These are phyloP conservation scores for Hyphodiscus hymeniophilus DNA, from an alignment of 495 filamentous ascomycete genomes.

Conservation along the genomic window DNA sequence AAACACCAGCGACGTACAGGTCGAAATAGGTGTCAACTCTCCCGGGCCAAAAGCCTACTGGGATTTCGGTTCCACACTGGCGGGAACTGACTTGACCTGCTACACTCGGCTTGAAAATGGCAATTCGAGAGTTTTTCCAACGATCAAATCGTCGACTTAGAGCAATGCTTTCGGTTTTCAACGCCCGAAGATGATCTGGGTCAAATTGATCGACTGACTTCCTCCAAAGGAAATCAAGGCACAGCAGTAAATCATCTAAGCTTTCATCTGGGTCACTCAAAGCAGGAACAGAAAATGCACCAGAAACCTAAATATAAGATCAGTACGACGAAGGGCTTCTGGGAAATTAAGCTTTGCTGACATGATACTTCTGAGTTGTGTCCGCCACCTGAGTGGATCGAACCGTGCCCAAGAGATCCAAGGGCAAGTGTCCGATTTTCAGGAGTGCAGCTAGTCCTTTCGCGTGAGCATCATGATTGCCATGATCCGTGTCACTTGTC, in stretches of 20 bases:
- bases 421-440: constrained; percentile 3
- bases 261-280: not conserved
- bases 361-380: not conserved
- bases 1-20: constrained; percentile 23
- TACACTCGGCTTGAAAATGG: not conserved
- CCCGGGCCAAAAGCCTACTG: constrained; percentile 10
- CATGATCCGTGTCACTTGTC: constrained; percentile 1
- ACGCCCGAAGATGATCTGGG: not conserved
- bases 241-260: constrained; percentile 4
- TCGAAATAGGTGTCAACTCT: constrained; percentile 11
- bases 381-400: not conserved
- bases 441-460: constrained; percentile 6
- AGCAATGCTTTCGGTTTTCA: not conserved
- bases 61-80: not conserved
- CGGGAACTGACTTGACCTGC: not conserved
- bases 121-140: constrained; percentile 2
- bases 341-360: not conserved
- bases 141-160: not conserved
- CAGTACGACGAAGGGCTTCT: not conserved
- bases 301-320: not conserved
- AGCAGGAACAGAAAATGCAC: constrained; percentile 3
- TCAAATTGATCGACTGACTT: not conserved
- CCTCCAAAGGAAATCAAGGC: constrained; percentile 2
- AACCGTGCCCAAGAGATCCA: not conserved
- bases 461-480: constrained; percentile 9